These are phyloP conservation scores for Entelexis paramagnoliae DNA, from an alignment of 1,139 yeast species.

Conservation along the genomic window DNA sequence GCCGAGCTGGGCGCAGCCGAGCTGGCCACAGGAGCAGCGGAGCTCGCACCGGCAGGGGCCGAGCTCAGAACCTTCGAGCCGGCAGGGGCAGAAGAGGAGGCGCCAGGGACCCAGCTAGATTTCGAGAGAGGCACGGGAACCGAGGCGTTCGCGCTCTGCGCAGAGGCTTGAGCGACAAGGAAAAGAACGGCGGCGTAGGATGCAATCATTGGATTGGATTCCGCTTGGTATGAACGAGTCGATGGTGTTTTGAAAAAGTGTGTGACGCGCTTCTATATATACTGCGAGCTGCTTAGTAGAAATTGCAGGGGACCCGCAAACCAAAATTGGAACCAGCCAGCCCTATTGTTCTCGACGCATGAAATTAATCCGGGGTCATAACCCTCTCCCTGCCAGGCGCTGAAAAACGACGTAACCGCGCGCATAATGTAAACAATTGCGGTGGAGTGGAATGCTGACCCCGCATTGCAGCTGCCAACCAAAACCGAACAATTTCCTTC, in stretches of 20 bases:
- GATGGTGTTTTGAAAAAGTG: background rate
- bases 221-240: background rate
- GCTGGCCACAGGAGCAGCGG: slow-evolving; percentile 26
- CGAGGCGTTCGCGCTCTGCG: background rate
- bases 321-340: slow-evolving; percentile 1
- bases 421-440: slow-evolving; percentile 1
- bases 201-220: background rate
- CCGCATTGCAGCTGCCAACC: too few relatives aligned
- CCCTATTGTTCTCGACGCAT: background rate
- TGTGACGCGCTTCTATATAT: background rate
- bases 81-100: background rate
- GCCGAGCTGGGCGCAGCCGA: background rate
- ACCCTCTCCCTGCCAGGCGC: background rate
- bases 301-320: background rate
- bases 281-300: background rate
- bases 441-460: background rate
- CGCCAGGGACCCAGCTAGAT: slow-evolving; percentile 1
- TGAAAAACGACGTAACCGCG: background rate
- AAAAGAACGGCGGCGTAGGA: background rate
- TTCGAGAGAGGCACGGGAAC: background rate
- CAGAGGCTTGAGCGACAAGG: background rate
- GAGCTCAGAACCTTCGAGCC: background rate
- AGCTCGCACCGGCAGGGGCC: background rate
- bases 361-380: background rate
- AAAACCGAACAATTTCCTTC: too few relatives aligned